Percentiles rank a stretch among this genome's conserved stretches.
Evolutionary conservation across 495 filamentous ascomycete genomes (phyloP).

Genomic region (Xylaria castorea): DNA sequence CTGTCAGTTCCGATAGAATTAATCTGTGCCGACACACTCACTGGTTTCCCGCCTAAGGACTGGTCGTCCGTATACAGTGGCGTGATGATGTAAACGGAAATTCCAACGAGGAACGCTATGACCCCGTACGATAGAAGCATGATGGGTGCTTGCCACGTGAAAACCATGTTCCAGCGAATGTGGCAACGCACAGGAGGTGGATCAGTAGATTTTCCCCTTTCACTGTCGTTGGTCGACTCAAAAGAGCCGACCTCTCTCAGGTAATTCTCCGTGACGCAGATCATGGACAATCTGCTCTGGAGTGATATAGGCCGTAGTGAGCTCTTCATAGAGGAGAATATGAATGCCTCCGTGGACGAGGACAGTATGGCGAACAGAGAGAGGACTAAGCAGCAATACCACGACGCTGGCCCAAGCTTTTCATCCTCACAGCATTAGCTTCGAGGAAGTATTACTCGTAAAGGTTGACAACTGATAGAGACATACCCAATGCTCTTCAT

Average conservation of each 20-base stretch:
- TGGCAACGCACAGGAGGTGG: not conserved
- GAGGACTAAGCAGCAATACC: constrained; percentile 41
- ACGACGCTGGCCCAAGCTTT: constrained; percentile 33
- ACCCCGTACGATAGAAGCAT: constrained; percentile 45
- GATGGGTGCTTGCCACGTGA: constrained; percentile 42
- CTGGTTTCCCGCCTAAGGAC: constrained; percentile 18
- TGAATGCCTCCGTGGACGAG: constrained; percentile 35
- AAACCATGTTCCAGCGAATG: constrained; percentile 39
- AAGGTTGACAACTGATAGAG: not conserved
- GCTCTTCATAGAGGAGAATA: constrained; percentile 32
- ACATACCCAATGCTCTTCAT: constrained; percentile 38
- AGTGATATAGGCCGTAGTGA: not conserved
- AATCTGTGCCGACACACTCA: not conserved
- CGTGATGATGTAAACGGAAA: constrained; percentile 41
- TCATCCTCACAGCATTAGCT: not conserved
- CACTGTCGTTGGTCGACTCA: constrained; percentile 10
- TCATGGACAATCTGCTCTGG: constrained; percentile 16
- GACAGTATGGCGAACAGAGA: constrained; percentile 39
- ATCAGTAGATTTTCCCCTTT: not conserved
- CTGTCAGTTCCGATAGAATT: not conserved
- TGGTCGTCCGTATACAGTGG: constrained; percentile 29
- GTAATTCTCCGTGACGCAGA: not conserved
- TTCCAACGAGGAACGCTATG: constrained; percentile 35
- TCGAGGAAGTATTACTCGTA: not conserved
- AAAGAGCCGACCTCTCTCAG: not conserved